Evolutionary conservation across 2,329 filamentous ascomycete species (phyloP), one percentile per base, ranked within the genome.

Genomic region (Pestalotiopsis sp.): DNA sequence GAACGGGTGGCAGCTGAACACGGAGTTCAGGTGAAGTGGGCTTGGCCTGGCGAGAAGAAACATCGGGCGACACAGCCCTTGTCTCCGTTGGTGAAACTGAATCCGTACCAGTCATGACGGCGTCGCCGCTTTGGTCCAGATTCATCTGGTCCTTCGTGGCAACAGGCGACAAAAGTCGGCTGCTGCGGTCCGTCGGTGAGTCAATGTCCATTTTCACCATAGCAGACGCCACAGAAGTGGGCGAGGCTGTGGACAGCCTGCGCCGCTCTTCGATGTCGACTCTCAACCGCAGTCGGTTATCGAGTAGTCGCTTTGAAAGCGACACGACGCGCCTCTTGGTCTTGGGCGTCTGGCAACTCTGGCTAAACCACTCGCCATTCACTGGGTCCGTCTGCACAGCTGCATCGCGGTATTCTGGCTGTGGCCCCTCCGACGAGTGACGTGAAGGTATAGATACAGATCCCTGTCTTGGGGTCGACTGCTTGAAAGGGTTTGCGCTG

Each of bases 1-100:
- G 86, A 1, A 87, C 81, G 2, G 87, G 85, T 7, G 89, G 88
- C 77, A 90, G 79, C 67, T 90, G 87, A 6, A 91, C 85, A 13
- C 82, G 82, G 3, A 87, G 72, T 65, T 87, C 84, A 0, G 82
- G 81, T 1, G 82, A 80, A 67, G 79, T 85, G 52, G 72, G 39
- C 38, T 75, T 75, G 25, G 64, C 63, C 41, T 66, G 56, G 20
- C 58, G 56, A 11, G 63, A 20, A 13, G 67, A 65, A 57, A 9
- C 69, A 4, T 68, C 76, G 14, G 76, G 76, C 6, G 79, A 56
- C 0, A 69, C 20, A 4, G 25, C 17, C 59, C 74, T 73, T 6
- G 57, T 71, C 25, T 73, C 68, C 4, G 68, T 76, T 11, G 76
- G 76, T 11, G 79, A 74, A 13, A 74, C 69, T 2, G 74, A 70